Evolutionary conservation across 495 filamentous ascomycete genomes (phyloP).

Genomic region (Clavariopsis aquatica): DNA sequence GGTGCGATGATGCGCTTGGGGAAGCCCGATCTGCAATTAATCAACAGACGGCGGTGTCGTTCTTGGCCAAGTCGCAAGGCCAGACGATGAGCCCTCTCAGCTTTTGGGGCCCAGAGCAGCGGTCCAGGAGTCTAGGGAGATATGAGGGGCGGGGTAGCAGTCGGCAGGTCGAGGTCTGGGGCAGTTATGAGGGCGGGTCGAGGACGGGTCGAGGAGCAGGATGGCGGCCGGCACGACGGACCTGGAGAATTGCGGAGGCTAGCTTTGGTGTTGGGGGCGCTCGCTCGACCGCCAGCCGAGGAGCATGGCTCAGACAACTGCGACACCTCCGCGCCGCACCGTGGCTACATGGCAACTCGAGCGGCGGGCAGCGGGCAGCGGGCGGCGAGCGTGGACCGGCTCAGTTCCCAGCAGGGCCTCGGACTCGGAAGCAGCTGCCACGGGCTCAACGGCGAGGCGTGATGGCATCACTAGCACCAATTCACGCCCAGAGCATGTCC

Average conservation of each 20-base stretch:
- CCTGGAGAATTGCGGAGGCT: slow-evolving; percentile 18
- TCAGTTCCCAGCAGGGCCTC: neutral
- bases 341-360: neutral
- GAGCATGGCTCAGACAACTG: neutral
- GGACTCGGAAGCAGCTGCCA: neutral
- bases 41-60: neutral
- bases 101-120: slow-evolving; percentile 13
- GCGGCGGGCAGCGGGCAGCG: neutral
- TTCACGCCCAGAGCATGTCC: no score
- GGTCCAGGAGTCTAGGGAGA: neutral
- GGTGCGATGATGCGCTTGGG: slow-evolving; percentile 28
- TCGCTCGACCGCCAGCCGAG: neutral
- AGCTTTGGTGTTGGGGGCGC: slow-evolving; percentile 15
- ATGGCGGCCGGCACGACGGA: slow-evolving; percentile 17
- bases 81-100: slow-evolving; percentile 1
- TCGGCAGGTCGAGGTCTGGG: slow-evolving; percentile 4
- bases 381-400: neutral
- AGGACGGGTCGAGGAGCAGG: no score
- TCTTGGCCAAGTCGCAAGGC: slow-evolving; percentile 19
- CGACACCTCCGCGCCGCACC: neutral
- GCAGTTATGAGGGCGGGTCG: neutral
- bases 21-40: slow-evolving; percentile 26
- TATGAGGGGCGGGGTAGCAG: neutral
- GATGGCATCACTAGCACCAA: slow-evolving; percentile 7
- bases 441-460: neutral